Base-by-base conservation (phyloP, 768 basidiomycete genomes). In the Calocybe cyanea region DNA sequence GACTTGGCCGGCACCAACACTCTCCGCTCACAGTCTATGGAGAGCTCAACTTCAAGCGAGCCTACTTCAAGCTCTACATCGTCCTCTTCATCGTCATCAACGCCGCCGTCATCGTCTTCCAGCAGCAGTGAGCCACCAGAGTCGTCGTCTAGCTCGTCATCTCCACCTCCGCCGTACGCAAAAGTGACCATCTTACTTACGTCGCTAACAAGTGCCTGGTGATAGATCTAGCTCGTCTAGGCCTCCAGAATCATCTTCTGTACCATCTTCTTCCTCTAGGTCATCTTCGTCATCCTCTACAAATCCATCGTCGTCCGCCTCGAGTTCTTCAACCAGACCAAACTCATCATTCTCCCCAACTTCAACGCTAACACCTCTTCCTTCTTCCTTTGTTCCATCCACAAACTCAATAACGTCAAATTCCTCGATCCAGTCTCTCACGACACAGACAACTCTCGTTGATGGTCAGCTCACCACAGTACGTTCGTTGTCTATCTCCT, bases 401-500 rank as follows among this genome's bases (percentile, higher is more conserved):
- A 35, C 13, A 14, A 19, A n/a, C 42, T n/a, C 34, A 14, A 7
- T 15, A 14, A 5, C 25, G 25, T 28, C n/a, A n/a, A n/a, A n/a
- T n/a, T 20, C 23, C 23, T n/a, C 23, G 9, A 25, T 23, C 17
- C 11, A 19, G 13, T 36, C 34, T 10, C 33, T 36, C 7, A 44
- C 43, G 10, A 44, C 43, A 10, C 7, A 24, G 21, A 44, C 43
- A 13, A 44, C 43, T 19, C n/a, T 36, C 24, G 9, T 14, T 11
- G 25, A 44, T 21, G 34, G 43, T 4, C 11, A 36, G 6, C 34
- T 28, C 33, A 44, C 43, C 20, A 44, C 43, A 13, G 43, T 44
- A 44, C 11, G 25, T 17, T 20, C 42, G 10, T 20, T 33, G 7
- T 20, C 14, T n/a, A 14, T 18, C 34, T 10, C 43, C 25, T 17